Evolutionary conservation across 306 rosid species (phyloP).

Genomic region (Trichosanthes cucumerina): DNA sequence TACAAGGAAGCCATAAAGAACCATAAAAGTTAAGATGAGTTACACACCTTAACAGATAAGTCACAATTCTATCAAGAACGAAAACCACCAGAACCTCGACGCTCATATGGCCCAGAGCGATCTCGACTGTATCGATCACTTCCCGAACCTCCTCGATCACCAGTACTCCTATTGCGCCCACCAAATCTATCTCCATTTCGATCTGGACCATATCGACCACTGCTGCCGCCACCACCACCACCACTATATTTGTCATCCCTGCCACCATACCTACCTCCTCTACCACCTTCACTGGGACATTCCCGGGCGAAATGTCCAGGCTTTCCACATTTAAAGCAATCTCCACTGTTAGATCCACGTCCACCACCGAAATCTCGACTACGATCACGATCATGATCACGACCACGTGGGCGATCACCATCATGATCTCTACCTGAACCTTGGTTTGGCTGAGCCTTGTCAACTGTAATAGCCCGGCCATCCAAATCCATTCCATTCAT

Average conservation of each 20-base stretch:
- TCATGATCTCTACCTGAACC: slow-evolving; percentile 74
- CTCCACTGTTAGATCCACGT: slow-evolving; percentile 75
- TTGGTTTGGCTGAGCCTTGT: slow-evolving; percentile 96
- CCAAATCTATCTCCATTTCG: slow-evolving; percentile 83
- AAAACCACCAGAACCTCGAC: slow-evolving; percentile 62
- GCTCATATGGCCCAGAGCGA: slow-evolving; percentile 92
- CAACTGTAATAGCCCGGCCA: slow-evolving; percentile 96
- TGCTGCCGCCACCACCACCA: slow-evolving; percentile 28
- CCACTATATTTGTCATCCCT: slow-evolving; percentile 34
- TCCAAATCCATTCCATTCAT: slow-evolving; percentile 97
- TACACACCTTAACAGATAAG: slow-evolving; percentile 40
- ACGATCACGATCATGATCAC: slow-evolving; percentile 30
- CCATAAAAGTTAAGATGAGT: slow-evolving; percentile 7
- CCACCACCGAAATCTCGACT: slow-evolving; percentile 43
- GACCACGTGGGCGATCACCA: slow-evolving; percentile 63
- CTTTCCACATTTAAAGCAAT: slow-evolving; percentile 95
- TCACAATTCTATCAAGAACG: slow-evolving; percentile 42
- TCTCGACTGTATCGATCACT: slow-evolving; percentile 66
- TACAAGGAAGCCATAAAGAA: slow-evolving; percentile 8
- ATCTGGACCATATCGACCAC: slow-evolving; percentile 82
- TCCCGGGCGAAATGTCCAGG: slow-evolving; percentile 99
- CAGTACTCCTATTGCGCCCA: slow-evolving; percentile 72
- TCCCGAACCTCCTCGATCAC: slow-evolving; percentile 64
- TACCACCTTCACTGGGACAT: slow-evolving; percentile 89
- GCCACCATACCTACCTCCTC: slow-evolving; percentile 69